Conservation (phyloP, 2,329 filamentous ascomycete genomes). For the Fusarium poae region DNA sequence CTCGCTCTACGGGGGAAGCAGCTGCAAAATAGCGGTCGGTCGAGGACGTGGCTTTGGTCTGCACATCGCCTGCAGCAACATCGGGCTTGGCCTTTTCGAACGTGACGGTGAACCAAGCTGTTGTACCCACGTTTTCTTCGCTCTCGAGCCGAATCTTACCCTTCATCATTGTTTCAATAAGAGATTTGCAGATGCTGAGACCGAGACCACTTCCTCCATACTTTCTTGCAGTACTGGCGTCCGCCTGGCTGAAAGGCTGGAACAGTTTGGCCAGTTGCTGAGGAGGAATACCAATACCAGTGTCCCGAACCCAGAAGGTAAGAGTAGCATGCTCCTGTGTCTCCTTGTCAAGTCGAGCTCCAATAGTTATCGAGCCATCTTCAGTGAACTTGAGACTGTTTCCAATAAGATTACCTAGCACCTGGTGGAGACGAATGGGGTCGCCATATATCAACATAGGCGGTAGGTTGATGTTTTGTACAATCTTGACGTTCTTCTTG, state of each 20-base stretch:
- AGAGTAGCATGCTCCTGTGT: slow-evolving; percentile 77
- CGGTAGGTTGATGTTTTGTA: slow-evolving; percentile 78
- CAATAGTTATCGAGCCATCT: slow-evolving; percentile 85
- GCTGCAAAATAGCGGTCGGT: slow-evolving; percentile 53
- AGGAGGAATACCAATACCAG: slow-evolving; percentile 89
- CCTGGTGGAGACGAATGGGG: slow-evolving; percentile 75
- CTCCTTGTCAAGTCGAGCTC: slow-evolving; percentile 79
- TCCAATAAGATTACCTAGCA: slow-evolving; percentile 85
- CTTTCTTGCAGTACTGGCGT: slow-evolving; percentile 88
- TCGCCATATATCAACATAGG: slow-evolving; percentile 79
- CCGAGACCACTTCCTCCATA: slow-evolving; percentile 94
- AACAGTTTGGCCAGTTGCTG: slow-evolving; percentile 88
- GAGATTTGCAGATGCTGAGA: slow-evolving; percentile 92
- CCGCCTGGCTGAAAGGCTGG: slow-evolving; percentile 92
- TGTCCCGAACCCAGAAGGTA: slow-evolving; percentile 89
- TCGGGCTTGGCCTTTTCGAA: slow-evolving; percentile 84
- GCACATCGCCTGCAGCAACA: slow-evolving; percentile 68
- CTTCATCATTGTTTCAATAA: slow-evolving; percentile 92
- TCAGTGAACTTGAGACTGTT: slow-evolving; percentile 97
- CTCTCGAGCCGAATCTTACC: slow-evolving; percentile 87
- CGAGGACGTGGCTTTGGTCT: slow-evolving; percentile 54
- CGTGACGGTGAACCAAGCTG: slow-evolving; percentile 82
- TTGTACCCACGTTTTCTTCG: slow-evolving; percentile 76
- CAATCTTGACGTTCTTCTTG: slow-evolving; percentile 72
- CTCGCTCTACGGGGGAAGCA: slow-evolving; percentile 54